A percentile compares a stretch with the other conserved stretches of the same genome.
These are phyloP conservation scores for Jatropha podagrica DNA, from an alignment of 441 rosid species.

Conservation along the genomic window DNA sequence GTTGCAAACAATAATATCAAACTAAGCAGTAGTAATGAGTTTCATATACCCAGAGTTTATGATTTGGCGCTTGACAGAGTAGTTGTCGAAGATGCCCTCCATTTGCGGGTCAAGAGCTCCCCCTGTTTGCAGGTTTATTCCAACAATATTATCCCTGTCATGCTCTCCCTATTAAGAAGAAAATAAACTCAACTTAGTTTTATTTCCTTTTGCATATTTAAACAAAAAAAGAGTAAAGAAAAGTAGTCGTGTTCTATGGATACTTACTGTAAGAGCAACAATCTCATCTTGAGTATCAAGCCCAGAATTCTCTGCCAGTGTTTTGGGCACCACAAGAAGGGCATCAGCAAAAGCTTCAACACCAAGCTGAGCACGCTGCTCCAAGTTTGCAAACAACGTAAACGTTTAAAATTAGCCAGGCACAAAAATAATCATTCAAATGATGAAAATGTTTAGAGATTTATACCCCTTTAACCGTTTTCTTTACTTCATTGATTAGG, in stretches of 20 bases:
- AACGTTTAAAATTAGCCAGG: constrained; percentile 3
- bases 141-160: constrained; percentile 84
- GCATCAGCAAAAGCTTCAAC: constrained; percentile 96
- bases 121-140: constrained; percentile 75
- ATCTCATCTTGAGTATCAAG: constrained; percentile 95
- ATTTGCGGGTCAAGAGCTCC: constrained; percentile 86
- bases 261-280: constrained; percentile 69
- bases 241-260: background rate
- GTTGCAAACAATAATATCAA: background rate
- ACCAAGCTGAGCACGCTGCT: constrained; percentile 95
- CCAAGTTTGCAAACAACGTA: constrained; percentile 22
- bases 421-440: background rate
- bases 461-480: constrained; percentile 88
- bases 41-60: constrained; percentile 76
- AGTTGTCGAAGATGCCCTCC: constrained; percentile 93
- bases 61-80: constrained; percentile 90
- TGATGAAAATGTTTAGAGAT: constrained; percentile 6
- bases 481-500: constrained; percentile 79
- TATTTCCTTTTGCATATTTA: background rate
- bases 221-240: background rate
- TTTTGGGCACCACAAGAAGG: constrained; percentile 87
- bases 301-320: constrained; percentile 93
- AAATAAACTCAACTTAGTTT: constrained; percentile 5
- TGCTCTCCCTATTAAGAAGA: constrained; percentile 71
- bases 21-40: background rate